These are phyloP conservation scores for Corchorus capsularis DNA, from an alignment of 345 rosid species.

Conservation along the genomic window DNA sequence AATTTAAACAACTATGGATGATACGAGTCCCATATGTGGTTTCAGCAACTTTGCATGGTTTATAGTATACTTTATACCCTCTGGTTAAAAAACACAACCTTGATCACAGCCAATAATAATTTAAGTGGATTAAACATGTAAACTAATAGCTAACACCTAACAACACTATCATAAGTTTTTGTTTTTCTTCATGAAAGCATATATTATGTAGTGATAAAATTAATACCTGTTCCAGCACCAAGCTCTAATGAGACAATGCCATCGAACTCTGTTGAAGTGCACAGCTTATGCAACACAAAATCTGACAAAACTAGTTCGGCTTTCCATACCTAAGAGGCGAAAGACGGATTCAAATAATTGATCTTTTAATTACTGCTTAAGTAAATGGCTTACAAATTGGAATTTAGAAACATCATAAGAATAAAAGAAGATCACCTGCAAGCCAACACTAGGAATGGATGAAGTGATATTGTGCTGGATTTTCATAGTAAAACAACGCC, in stretches of 20 bases:
- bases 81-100: not conserved
- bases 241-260: slow-evolving; percentile 61
- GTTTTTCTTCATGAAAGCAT: too few relatives aligned
- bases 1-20: not conserved
- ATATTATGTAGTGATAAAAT: slow-evolving; percentile 10
- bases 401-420: slow-evolving; percentile 10
- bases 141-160: not conserved
- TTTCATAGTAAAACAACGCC: slow-evolving; percentile 45
- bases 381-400: not conserved
- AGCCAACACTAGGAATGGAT: slow-evolving; percentile 70
- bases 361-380: not conserved
- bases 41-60: not conserved
- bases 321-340: slow-evolving; percentile 74
- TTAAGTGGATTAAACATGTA: not conserved
- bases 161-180: too few relatives aligned
- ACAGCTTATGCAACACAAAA: slow-evolving; percentile 71
- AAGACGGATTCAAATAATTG: slow-evolving; percentile 13
- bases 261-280: slow-evolving; percentile 59
- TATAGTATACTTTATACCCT: not conserved
- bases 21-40: not conserved
- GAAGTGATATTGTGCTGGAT: slow-evolving; percentile 78
- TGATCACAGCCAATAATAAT: not conserved
- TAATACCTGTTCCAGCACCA: slow-evolving; percentile 94
- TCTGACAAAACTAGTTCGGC: slow-evolving; percentile 77
- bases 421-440: slow-evolving; percentile 56